Percentiles rank a stretch among this genome's conserved stretches.
Conservation (phyloP, 805 yeast species). For the Hanseniaspora jakobsenii region DNA sequence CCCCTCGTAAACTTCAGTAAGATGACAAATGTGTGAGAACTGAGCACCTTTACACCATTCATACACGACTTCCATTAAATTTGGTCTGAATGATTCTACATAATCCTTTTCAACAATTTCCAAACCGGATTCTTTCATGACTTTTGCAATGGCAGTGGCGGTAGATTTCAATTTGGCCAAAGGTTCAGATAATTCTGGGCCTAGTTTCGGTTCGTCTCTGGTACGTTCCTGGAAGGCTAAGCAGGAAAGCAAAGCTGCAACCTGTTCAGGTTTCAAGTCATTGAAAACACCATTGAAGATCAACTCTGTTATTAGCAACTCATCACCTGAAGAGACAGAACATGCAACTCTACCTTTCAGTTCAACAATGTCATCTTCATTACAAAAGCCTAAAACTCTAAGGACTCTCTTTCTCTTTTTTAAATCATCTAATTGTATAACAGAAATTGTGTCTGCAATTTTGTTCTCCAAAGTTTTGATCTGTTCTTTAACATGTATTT, state of each 20-base stretch:
- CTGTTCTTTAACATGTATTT: conserved; percentile 48
- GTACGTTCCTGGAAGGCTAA: conserved; percentile 95
- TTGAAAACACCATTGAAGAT: conserved; percentile 92
- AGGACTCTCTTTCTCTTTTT: conserved; percentile 86
- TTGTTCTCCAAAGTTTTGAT: conserved; percentile 50
- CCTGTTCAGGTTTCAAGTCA: conserved; percentile 75
- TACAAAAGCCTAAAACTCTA: conserved; percentile 81
- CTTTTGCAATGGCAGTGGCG: conserved; percentile 83
- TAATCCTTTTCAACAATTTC: conserved; percentile 87
- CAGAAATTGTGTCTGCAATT: conserved; percentile 74
- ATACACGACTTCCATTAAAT: conserved; percentile 90
- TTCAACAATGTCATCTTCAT: conserved; percentile 80
- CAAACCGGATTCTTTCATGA: conserved; percentile 77
- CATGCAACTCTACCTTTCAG: conserved; percentile 96
- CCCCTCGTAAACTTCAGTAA: conserved; percentile 98
- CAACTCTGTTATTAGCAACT: conserved; percentile 72
- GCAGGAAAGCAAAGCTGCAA: conserved; percentile 85
- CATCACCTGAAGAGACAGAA: conserved; percentile 84
- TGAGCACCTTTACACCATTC: conserved; percentile 96
- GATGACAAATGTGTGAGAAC: conserved; percentile 91
- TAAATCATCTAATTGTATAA: conserved; percentile 86
- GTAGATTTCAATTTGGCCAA: conserved; percentile 75
- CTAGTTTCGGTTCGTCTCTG: conserved; percentile 71
- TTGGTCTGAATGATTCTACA: conserved; percentile 80
- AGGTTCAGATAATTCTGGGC: conserved; percentile 88